Evolutionary conservation across 371 early-diverging fungal species (phyloP), one percentile per base, ranked within the genome.

Genomic region (Mortierella sp.): DNA sequence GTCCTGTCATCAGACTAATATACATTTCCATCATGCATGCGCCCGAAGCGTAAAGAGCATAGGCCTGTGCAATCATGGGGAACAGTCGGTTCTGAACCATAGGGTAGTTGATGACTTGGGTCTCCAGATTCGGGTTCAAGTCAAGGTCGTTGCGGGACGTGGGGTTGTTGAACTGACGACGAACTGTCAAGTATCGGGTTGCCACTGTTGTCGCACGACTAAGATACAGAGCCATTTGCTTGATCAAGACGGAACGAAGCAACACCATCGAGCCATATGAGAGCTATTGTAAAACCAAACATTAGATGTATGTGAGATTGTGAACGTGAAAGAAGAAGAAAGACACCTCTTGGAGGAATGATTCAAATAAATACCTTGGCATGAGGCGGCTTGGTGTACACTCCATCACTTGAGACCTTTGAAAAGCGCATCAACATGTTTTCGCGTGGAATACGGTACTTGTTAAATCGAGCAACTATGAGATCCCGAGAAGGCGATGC

Each of bases 191-290:
- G 70, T 85, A 86, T 44, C 86, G 86, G 11, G 84, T 71, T 14
- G 84, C 84, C 25, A 86, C 70, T 15, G 86, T 87, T 1, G 81
- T 68, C 9, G 85, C 85, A 19, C 77, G 90, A 43, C 90, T 88
- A 57, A 94, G 85, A 37, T 87, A 84, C 47, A 84, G 46, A 12
- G 86, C 85, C 57, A 88, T 79, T 26, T 80, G 73, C 29, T 37
- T 62, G 21, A 92, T 89, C 47, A 94, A 86, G 57, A 88, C 76
- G 12, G 92, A 87, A 68, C 95, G 90, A 55, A 92, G 86, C 62
- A 74, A 84, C 19, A 93, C 92, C 94, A 94, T 93, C 57, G 91
- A 90, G 28, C 92, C 91, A 80, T 92, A 95, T 19, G 90, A 85
- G 9, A 92, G 85, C 76, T 75, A 56, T 23, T 14, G 6, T 4